Evolutionary conservation across 2,329 filamentous ascomycete species (phyloP).

Genomic region (Pyricularia pennisetigena): DNA sequence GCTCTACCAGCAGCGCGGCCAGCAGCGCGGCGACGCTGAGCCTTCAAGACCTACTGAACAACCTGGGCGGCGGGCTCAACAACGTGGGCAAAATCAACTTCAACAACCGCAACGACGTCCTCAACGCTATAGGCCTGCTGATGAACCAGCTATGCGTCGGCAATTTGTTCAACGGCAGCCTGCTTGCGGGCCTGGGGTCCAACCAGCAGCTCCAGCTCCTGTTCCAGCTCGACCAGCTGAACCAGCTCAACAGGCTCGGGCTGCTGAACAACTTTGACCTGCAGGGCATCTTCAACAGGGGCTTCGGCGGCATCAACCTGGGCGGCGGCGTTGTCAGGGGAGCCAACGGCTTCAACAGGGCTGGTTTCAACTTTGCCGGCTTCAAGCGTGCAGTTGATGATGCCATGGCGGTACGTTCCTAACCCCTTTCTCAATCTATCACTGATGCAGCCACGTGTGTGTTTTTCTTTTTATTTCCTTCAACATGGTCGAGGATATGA

Average conservation of each 20-base stretch:
- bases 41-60: slow-evolving; percentile 8
- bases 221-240: slow-evolving; percentile 20
- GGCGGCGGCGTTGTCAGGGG: slow-evolving; percentile 10
- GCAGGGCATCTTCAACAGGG: slow-evolving; percentile 18
- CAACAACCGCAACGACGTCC: slow-evolving; percentile 16
- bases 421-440: neutral
- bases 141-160: slow-evolving; percentile 18
- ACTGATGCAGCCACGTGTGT: neutral
- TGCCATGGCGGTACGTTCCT: slow-evolving; percentile 13
- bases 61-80: slow-evolving; percentile 12
- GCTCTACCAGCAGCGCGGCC: slow-evolving; percentile 1
- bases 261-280: slow-evolving; percentile 17
- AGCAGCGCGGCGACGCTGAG: slow-evolving; percentile 4
- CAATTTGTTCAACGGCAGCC: slow-evolving; percentile 14
- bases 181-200: slow-evolving; percentile 13
- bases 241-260: slow-evolving; percentile 19
- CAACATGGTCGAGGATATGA: neutral
- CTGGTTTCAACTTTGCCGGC: slow-evolving; percentile 10
- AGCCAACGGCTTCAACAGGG: neutral
- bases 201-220: slow-evolving; percentile 19
- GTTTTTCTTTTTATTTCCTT: neutral
- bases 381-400: slow-evolving; percentile 20
- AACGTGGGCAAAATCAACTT: slow-evolving; percentile 20
- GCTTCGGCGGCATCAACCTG: slow-evolving; percentile 13
- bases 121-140: slow-evolving; percentile 20